These are phyloP conservation scores for Neonothopanus nambi DNA, from an alignment of 1,284 basidiomycete genomes.

Conservation along the genomic window DNA sequence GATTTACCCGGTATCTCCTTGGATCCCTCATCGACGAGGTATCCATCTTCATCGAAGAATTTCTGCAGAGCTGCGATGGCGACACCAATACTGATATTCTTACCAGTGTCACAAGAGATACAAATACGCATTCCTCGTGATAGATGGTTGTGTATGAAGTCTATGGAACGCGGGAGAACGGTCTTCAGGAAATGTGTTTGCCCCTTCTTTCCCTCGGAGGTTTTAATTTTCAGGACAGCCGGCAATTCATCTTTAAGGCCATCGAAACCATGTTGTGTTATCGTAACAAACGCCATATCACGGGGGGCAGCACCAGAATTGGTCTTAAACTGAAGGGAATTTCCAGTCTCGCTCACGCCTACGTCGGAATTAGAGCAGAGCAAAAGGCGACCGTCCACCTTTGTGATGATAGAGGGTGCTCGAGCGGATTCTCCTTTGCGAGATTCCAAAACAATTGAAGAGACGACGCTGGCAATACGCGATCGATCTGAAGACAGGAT, in stretches of 20 bases:
- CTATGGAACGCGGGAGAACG: conserved; percentile 50
- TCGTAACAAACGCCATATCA: neutral
- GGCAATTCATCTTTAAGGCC: conserved; percentile 13
- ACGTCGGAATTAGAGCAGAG: conserved; percentile 37
- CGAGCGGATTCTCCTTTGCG: neutral
- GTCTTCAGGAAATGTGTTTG: conserved; percentile 49
- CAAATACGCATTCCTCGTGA: conserved; percentile 39
- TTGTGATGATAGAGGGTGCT: conserved; percentile 32
- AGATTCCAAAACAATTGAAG: conserved; percentile 5
- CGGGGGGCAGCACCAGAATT: neutral
- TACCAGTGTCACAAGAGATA: conserved; percentile 57
- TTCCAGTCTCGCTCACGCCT: neutral
- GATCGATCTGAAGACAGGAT: conserved; percentile 52
- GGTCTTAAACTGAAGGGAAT: neutral
- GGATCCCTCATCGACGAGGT: conserved; percentile 20
- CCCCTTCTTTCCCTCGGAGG: conserved; percentile 52
- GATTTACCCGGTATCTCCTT: conserved; percentile 19
- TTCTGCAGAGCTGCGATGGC: conserved; percentile 55
- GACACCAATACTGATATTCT: conserved; percentile 65
- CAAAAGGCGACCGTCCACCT: conserved; percentile 38
- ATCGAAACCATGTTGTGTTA: neutral
- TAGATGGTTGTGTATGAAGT: conserved; percentile 48
- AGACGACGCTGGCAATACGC: conserved; percentile 48
- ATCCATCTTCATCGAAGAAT: conserved; percentile 59
- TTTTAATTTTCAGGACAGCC: conserved; percentile 18